Percentiles rank a stretch among this genome's conserved stretches.
Evolutionary conservation across 495 filamentous ascomycete genomes (phyloP).

Genomic region (Hamigera avellanea): DNA sequence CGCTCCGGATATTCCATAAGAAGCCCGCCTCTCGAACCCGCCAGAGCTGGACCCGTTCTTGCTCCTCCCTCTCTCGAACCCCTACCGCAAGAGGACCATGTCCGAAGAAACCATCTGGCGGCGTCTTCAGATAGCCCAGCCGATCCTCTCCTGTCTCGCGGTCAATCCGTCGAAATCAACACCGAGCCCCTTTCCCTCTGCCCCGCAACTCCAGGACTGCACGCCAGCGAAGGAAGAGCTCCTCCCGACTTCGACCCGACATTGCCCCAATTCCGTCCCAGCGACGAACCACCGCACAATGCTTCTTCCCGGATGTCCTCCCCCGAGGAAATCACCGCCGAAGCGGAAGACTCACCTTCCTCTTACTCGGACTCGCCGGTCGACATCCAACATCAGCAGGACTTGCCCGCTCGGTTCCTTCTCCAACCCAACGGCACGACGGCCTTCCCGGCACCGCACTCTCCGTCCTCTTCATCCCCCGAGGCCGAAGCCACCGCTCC

Average conservation of each 20-base stretch:
- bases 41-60: slow-evolving; percentile 11
- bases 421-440: slow-evolving; percentile 24
- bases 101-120: slow-evolving; percentile 15
- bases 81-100: slow-evolving; percentile 14
- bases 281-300: slow-evolving; percentile 12
- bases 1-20: slow-evolving; percentile 36
- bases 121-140: slow-evolving; percentile 8
- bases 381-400: slow-evolving; percentile 2
- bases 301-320: slow-evolving; percentile 9
- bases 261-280: slow-evolving; percentile 58
- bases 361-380: not conserved
- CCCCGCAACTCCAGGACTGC: not conserved
- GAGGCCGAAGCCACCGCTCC: slow-evolving; percentile 28
- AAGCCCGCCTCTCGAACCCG: slow-evolving; percentile 12
- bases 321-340: slow-evolving; percentile 4
- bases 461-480: slow-evolving; percentile 21
- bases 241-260: slow-evolving; percentile 46
- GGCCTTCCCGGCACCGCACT: slow-evolving; percentile 24
- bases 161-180: slow-evolving; percentile 4
- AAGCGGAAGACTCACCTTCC: slow-evolving; percentile 2
- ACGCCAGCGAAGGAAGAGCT: not conserved
- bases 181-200: slow-evolving; percentile 1
- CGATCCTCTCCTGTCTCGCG: slow-evolving; percentile 7
- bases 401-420: slow-evolving; percentile 16
- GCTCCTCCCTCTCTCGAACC: slow-evolving; percentile 11